Base-by-base conservation (phyloP, 208 protist species). In the Phytomonas sp. region DNA sequence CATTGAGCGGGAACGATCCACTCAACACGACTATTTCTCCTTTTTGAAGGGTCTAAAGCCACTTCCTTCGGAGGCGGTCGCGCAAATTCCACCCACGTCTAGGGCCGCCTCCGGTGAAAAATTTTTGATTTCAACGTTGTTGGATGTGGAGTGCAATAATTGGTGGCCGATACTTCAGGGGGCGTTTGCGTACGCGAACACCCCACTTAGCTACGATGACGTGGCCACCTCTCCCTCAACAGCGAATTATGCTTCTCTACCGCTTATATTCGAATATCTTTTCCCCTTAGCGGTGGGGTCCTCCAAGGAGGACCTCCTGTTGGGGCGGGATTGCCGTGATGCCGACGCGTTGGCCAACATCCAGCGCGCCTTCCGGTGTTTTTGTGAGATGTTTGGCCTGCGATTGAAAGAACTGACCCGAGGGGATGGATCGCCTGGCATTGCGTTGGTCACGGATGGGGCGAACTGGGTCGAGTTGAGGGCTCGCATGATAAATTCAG, bases 361-460 rank as follows among this genome's bases (percentile, higher is more conserved):
- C 8, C 68, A 66, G 0, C 78, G 83, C n/a, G 80, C 71, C n/a
- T 76, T 92, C 56, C 61, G 60, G 32, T 91, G 86, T 70, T 86
- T 94, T 69, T 78, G 78, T 69, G 86, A 94, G 49, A 63, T 92
- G 4, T 94, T 94, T 40, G 89, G 89, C 19, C 73, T 94, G 16
- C 74, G 78, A 8, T 62, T 92, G 45, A 59, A 63, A 7, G 77
- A 75, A n/a, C 52, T n/a, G 34, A 14, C 33, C 3, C 0, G 26
- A 23, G 33, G 29, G 8, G 65, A 62, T 19, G 61, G 52, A 66
- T 19, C 16, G n/a, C 29, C 61, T 14, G 29, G 33, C 23, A 26
- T 86, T 7, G 49, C 77, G 8, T 68, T 93, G 11, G 62, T 67
- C 32, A 73, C 62, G 19, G 89, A 94, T 67, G 89, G 89, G 2